These are phyloP conservation scores for Sclerotinia subarctica DNA, from an alignment of 2,329 filamentous ascomycete genomes.

Conservation along the genomic window DNA sequence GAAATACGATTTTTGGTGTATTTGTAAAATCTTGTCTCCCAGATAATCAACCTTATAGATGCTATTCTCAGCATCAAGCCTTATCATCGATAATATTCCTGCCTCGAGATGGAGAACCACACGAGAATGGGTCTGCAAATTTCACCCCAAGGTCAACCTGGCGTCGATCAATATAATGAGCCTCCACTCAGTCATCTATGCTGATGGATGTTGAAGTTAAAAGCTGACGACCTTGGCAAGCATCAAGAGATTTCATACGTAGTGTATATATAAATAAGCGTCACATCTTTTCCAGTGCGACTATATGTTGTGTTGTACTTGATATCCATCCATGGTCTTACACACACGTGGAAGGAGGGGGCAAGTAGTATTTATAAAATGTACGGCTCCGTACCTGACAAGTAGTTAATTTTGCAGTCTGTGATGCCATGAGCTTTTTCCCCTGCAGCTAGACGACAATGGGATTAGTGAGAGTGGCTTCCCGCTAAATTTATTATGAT, in stretches of 20 bases:
- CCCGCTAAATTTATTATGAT: neutral
- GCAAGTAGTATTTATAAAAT: neutral
- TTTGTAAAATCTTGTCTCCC: neutral
- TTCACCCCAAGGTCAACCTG: slow-evolving; percentile 6
- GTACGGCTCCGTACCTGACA: slow-evolving; percentile 9
- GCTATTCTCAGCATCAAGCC: neutral
- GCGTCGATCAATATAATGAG: slow-evolving; percentile 9
- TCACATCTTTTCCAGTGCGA: neutral
- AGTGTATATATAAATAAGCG: neutral
- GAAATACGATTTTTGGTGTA: neutral
- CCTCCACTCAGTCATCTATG: neutral
- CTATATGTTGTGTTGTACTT: slow-evolving; percentile 1
- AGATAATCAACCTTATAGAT: neutral
- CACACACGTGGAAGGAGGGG: slow-evolving; percentile 4
- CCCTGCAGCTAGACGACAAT: neutral
- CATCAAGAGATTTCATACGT: neutral
- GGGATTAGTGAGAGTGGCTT: slow-evolving; percentile 8
- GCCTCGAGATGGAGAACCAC: neutral
- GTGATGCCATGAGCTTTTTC: neutral
- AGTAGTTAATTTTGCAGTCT: neutral
- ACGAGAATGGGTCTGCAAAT: neutral
- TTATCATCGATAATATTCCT: neutral
- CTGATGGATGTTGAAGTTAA: neutral
- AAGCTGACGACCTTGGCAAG: neutral
- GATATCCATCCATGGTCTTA: neutral